phyloP scores from a whole-genome alignment of 129 eudicot genomes.

The Solidago caesia region DNA sequence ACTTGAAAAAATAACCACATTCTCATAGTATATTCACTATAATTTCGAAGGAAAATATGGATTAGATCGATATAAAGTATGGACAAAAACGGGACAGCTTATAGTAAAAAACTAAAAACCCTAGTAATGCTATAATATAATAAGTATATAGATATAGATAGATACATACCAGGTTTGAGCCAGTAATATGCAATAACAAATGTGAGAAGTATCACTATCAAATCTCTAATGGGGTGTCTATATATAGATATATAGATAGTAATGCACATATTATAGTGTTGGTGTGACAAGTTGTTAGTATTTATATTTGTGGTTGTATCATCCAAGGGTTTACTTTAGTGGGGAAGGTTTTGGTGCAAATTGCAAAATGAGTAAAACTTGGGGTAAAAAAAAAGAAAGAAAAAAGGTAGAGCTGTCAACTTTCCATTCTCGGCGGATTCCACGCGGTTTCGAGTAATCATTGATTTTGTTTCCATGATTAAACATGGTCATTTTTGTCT shows the following conservation, averaged over 20 bases:
- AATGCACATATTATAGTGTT: conserved; percentile 7
- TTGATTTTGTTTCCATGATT: conserved; percentile 33
- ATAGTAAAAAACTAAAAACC: not conserved
- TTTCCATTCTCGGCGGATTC: conserved; percentile 38
- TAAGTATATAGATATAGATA: not conserved
- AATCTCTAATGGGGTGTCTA: not conserved
- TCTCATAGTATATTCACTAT: not conserved
- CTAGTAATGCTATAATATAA: not conserved
- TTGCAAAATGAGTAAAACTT: not conserved
- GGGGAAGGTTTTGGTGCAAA: conserved; percentile 16
- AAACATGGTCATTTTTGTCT: conserved; percentile 25
- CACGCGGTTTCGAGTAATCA: conserved; percentile 55
- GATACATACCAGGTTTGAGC: conserved; percentile 36
- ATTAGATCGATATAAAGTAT: not conserved
- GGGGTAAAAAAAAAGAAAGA: conserved; percentile 5
- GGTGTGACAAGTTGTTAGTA: conserved; percentile 9
- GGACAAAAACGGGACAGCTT: conserved; percentile 13
- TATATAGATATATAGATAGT: conserved; percentile 18
- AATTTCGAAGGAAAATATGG: not conserved
- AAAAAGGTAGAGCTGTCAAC: conserved; percentile 27
- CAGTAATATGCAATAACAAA: conserved; percentile 21
- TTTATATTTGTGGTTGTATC: conserved; percentile 15
- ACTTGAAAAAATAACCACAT: not conserved
- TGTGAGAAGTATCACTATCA: conserved; percentile 22
- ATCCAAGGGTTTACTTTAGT: conserved; percentile 12